Evolutionary conservation across 2,329 filamentous ascomycete genomes (phyloP).

Genomic region (Claviceps digitariae): DNA sequence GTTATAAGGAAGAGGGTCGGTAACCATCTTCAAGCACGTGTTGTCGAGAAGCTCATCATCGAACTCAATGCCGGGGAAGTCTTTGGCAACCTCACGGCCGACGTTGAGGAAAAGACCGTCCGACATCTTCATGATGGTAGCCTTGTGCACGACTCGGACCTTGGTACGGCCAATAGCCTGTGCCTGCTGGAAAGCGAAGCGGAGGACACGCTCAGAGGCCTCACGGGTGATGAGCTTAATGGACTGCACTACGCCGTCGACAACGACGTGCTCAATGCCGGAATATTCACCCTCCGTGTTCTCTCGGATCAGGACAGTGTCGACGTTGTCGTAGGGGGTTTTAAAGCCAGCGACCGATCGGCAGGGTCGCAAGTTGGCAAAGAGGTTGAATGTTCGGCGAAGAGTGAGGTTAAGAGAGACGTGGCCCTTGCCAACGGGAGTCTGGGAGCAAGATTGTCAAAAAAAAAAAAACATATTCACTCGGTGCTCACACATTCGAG

Average conservation of each 20-base stretch:
- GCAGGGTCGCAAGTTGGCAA: constrained; percentile 97
- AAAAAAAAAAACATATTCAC: not conserved
- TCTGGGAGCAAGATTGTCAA: constrained; percentile 33
- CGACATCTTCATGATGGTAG: constrained; percentile 99
- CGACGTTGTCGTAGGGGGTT: constrained; percentile 93
- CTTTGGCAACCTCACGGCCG: constrained; percentile 75
- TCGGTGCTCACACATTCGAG: not conserved
- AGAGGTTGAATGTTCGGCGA: constrained; percentile 98
- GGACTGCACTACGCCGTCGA: constrained; percentile 95
- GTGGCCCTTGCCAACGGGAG: constrained; percentile 95
- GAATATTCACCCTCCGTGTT: constrained; percentile 99
- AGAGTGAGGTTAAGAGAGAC: constrained; percentile 98
- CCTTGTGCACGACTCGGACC: constrained; percentile 98
- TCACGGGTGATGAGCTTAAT: constrained; percentile 98
- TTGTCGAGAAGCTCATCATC: constrained; percentile 98
- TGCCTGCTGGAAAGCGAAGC: constrained; percentile 97
- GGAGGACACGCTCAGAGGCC: constrained; percentile 87
- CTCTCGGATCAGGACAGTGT: constrained; percentile 96
- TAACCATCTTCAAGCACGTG: constrained; percentile 97
- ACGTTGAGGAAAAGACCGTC: constrained; percentile 95
- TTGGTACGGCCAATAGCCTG: constrained; percentile 86
- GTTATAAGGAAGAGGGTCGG: constrained; percentile 91
- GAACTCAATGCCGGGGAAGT: constrained; percentile 92
- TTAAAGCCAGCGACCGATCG: constrained; percentile 94
- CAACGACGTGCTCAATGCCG: constrained; percentile 95